phyloP scores from a whole-genome alignment of 2,329 filamentous ascomycete genomes.

The Hirsutella minnesotensis region DNA sequence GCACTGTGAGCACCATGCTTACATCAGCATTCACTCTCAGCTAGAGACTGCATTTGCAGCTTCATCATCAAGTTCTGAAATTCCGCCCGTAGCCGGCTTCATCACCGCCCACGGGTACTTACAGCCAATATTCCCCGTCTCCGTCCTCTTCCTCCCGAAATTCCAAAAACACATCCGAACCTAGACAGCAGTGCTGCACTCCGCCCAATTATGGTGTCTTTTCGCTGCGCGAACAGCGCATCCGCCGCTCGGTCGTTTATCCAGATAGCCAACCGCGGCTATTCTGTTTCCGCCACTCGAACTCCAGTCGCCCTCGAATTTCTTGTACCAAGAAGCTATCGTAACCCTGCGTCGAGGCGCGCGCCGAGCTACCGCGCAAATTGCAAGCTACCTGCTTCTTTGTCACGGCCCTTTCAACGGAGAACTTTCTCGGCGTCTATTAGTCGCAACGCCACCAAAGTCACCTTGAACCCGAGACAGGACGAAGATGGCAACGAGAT shows the following conservation, averaged over 20 bases:
- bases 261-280: constrained; percentile 25
- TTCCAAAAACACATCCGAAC: neutral
- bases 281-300: constrained; percentile 12
- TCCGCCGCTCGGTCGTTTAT: constrained; percentile 28
- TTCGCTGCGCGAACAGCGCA: constrained; percentile 26
- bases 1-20: neutral
- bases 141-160: neutral
- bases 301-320: constrained; percentile 23
- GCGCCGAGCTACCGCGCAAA: neutral
- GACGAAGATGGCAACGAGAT: constrained; percentile 81
- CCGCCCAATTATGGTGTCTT: constrained; percentile 16
- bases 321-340: constrained; percentile 23
- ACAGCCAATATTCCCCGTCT: no score
- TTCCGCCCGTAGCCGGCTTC: no score
- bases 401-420: constrained; percentile 1
- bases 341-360: neutral
- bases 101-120: no score
- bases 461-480: constrained; percentile 57
- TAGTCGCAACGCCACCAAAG: constrained; percentile 29
- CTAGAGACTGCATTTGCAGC: constrained; percentile 2
- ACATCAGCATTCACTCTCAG: neutral
- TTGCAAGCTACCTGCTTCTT: no score
- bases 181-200: constrained; percentile 1
- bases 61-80: neutral
- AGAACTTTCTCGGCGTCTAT: constrained; percentile 26